phyloP scores from a whole-genome alignment of 2,329 filamentous ascomycete species.

The Alternaria sp. region DNA sequence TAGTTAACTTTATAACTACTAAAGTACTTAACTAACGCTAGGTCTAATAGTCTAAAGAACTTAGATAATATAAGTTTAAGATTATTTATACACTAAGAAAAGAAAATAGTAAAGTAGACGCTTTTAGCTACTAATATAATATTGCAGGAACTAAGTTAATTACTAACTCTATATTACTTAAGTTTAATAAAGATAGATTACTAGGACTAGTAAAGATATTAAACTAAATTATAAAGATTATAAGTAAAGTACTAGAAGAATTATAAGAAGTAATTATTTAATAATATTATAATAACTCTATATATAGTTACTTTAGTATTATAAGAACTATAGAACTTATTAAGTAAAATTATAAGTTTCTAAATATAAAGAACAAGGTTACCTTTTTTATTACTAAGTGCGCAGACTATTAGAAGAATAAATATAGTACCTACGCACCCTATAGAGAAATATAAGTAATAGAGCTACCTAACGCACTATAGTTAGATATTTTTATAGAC shows the following conservation, averaged over 20 bases:
- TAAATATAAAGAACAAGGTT: slow-evolving; percentile 8
- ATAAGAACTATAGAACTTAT: slow-evolving; percentile 3
- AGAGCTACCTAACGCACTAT: slow-evolving; percentile 9
- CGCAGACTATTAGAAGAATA: slow-evolving; percentile 14
- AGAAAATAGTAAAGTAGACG: not conserved
- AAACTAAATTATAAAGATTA: too few species aligned
- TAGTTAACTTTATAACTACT: slow-evolving; percentile 40
- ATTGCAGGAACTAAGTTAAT: not conserved
- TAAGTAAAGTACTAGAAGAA: too few species aligned
- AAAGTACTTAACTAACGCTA: slow-evolving; percentile 37
- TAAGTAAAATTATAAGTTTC: slow-evolving; percentile 5
- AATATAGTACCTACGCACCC: slow-evolving; percentile 5
- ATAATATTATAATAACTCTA: too few species aligned
- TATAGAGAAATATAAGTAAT: slow-evolving; percentile 16
- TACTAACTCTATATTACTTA: too few species aligned
- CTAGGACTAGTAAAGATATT: too few species aligned
- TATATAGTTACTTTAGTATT: too few species aligned
- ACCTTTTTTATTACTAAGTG: slow-evolving; percentile 8
- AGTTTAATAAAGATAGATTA: too few species aligned
- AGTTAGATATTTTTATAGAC: slow-evolving; percentile 16
- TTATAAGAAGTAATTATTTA: too few species aligned
- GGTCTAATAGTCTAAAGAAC: slow-evolving; percentile 23
- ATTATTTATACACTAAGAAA: not conserved
- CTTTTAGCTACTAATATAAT: not conserved
- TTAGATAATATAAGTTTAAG: slow-evolving; percentile 1